phyloP scores from a whole-genome alignment of 2,329 filamentous ascomycete genomes.

The Colletotrichum brevisporum region DNA sequence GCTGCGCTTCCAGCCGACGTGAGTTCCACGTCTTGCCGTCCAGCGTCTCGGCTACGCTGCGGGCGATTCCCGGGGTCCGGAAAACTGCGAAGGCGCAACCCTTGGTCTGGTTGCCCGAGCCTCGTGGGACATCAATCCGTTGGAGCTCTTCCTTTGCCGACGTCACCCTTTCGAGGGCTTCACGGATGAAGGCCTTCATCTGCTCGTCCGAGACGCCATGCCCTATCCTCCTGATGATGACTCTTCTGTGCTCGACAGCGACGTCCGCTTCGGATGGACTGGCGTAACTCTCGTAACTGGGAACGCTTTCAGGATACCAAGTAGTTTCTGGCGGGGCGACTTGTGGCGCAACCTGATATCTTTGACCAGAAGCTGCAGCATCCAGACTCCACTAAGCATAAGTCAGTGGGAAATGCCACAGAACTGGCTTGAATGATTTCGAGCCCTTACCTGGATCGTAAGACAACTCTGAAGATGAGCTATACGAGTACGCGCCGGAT shows the following conservation, averaged over 20 bases:
- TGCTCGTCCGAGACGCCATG: slow-evolving; percentile 27
- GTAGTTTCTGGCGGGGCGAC: neutral
- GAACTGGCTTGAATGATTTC: neutral
- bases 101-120: slow-evolving; percentile 12
- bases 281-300: slow-evolving; percentile 1
- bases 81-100: slow-evolving; percentile 33
- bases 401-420: neutral
- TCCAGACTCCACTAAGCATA: neutral
- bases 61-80: slow-evolving; percentile 12
- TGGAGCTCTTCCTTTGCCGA: slow-evolving; percentile 28
- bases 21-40: slow-evolving; percentile 18
- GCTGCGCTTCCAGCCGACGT: slow-evolving; percentile 15
- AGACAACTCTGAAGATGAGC: neutral
- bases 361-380: neutral
- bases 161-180: slow-evolving; percentile 6
- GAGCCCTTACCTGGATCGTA: slow-evolving; percentile 8
- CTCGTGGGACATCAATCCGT: slow-evolving; percentile 30
- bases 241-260: slow-evolving; percentile 20
- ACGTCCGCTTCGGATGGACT: neutral
- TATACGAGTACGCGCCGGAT: neutral
- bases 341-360: neutral
- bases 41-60: slow-evolving; percentile 9
- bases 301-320: neutral
- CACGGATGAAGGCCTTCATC: slow-evolving; percentile 22
- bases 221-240: slow-evolving; percentile 26